phyloP scores from a whole-genome alignment of 305 asterid genomes.

The Rubia peregrina region DNA sequence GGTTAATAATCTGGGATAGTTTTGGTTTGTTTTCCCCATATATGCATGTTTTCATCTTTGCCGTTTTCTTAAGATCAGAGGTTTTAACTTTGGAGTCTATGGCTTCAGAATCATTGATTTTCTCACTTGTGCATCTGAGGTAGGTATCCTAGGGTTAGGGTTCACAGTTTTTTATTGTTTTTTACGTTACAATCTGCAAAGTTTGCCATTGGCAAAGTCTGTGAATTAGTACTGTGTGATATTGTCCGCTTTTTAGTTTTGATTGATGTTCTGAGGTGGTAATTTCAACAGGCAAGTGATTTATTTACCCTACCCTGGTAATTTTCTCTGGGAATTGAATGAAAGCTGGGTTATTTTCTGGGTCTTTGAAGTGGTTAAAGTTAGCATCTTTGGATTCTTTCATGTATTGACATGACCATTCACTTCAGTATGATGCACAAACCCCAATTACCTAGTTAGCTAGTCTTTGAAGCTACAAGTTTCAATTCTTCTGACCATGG shows the following conservation, averaged over 20 bases:
- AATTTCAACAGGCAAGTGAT: no score
- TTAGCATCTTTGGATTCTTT: not conserved
- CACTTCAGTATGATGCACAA: not conserved
- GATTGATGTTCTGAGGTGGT: not conserved
- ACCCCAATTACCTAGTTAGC: not conserved
- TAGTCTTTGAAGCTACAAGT: not conserved
- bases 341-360: not conserved
- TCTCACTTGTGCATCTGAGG: not conserved
- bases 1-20: constrained; percentile 13
- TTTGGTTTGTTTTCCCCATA: not conserved
- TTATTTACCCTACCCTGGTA: no score
- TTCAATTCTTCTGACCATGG: not conserved
- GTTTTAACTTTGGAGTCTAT: not conserved
- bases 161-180: constrained; percentile 26
- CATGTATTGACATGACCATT: not conserved
- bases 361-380: not conserved
- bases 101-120: not conserved
- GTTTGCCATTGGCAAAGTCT: no score
- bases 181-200: not conserved
- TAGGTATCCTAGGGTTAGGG: constrained; percentile 36
- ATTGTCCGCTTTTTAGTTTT: not conserved
- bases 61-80: not conserved
- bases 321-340: not conserved
- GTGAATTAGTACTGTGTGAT: no score
- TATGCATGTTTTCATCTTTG: constrained; percentile 16